A percentile compares a stretch with the other conserved stretches of the same genome.
These are phyloP conservation scores for Fusarium mundagurra DNA, from an alignment of 2,329 filamentous ascomycete genomes.

Conservation along the genomic window DNA sequence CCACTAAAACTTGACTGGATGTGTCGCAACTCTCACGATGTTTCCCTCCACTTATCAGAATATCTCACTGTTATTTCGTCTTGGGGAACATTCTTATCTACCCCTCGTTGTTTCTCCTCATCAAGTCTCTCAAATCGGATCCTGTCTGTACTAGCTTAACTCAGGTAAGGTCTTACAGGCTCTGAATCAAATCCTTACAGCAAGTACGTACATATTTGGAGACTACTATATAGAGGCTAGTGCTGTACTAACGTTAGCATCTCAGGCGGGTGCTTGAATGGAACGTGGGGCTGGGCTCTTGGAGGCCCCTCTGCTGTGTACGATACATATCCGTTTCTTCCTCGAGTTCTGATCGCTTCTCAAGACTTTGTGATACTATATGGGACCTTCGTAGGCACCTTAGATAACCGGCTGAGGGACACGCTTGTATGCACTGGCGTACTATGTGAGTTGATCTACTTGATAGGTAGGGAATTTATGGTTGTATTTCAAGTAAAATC, in stretches of 20 bases:
- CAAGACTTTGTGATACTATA: neutral
- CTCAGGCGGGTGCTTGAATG: conserved; percentile 1
- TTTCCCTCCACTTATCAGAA: neutral
- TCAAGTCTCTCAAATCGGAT: neutral
- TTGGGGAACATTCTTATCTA: neutral
- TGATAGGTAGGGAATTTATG: neutral
- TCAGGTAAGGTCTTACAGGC: neutral
- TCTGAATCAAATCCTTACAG: neutral
- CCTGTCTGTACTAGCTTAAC: conserved; percentile 1
- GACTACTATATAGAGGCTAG: neutral
- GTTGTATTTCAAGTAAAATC: neutral
- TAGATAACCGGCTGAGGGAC: neutral
- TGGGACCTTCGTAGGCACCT: neutral
- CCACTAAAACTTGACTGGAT: conserved; percentile 3
- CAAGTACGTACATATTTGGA: neutral
- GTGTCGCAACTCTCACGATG: neutral
- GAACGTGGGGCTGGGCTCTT: conserved; percentile 15
- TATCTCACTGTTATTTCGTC: neutral
- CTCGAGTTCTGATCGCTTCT: neutral
- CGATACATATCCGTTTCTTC: neutral
- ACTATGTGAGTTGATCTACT: neutral
- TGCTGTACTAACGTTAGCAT: neutral
- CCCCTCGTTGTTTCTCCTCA: conserved; percentile 2
- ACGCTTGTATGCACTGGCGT: neutral
- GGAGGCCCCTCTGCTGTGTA: neutral